Percentiles rank a stretch among this genome's conserved stretches.
Conservation (phyloP, 176 grass and related monocot genomes). For the Olyra latifolia region DNA sequence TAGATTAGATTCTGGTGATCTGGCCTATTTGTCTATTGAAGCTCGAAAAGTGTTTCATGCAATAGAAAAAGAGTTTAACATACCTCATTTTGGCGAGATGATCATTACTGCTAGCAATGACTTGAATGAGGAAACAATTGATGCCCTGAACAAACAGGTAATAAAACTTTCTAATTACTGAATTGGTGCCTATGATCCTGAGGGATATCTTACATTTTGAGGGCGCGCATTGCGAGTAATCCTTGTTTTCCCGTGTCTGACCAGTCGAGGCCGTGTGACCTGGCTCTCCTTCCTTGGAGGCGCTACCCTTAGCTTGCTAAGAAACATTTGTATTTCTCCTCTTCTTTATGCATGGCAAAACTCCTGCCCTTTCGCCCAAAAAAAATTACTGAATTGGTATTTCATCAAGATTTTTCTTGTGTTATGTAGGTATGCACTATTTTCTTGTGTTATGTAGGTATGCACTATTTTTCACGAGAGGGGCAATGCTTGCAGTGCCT, state of each 20-base stretch:
- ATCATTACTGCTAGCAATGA: slow-evolving; percentile 95
- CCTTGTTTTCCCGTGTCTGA: too few relatives aligned
- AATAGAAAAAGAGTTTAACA: slow-evolving; percentile 75
- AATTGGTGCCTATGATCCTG: too few relatives aligned
- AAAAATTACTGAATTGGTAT: background rate
- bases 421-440: background rate
- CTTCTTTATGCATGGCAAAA: too few relatives aligned
- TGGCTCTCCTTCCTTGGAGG: too few relatives aligned
- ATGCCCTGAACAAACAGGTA: slow-evolving; percentile 99
- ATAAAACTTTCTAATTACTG: background rate
- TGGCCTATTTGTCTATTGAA: slow-evolving; percentile 89
- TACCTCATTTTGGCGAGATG: slow-evolving; percentile 75
- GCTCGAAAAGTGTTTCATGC: slow-evolving; percentile 71
- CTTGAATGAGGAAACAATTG: slow-evolving; percentile 96
- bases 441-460: background rate
- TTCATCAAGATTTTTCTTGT: background rate
- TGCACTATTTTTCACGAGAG: background rate
- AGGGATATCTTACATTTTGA: too few relatives aligned
- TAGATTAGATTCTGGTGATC: slow-evolving; percentile 98
- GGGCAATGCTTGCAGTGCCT: background rate
- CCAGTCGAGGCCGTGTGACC: too few relatives aligned
- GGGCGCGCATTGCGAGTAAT: too few relatives aligned
- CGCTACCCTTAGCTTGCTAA: too few relatives aligned
- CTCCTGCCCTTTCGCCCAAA: too few relatives aligned
- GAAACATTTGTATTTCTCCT: too few relatives aligned